phyloP scores from a whole-genome alignment of 768 basidiomycete species.

The Tremella yokohamensis region DNA sequence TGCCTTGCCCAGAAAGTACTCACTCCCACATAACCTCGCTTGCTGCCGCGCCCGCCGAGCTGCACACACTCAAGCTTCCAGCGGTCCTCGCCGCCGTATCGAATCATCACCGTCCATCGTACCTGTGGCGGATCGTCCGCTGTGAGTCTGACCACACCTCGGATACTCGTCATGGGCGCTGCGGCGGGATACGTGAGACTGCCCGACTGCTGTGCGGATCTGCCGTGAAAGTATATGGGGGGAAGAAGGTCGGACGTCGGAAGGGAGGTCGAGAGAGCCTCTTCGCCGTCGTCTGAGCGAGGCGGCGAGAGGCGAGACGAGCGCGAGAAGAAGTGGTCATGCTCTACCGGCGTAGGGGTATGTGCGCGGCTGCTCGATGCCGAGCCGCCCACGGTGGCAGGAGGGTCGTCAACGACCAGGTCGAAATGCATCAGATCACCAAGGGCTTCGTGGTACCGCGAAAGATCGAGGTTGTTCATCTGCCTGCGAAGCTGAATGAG shows the following conservation, averaged over 20 bases:
- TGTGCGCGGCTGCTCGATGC: neutral
- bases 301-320: neutral
- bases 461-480: slow-evolving; percentile 22
- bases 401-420: slow-evolving; percentile 21
- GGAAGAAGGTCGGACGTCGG: slow-evolving; percentile 35
- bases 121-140: slow-evolving; percentile 46
- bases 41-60: slow-evolving; percentile 42
- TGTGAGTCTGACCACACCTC: slow-evolving; percentile 41
- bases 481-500: slow-evolving; percentile 17
- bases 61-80: slow-evolving; percentile 48
- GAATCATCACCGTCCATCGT: slow-evolving; percentile 46
- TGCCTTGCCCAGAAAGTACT: slow-evolving; percentile 8
- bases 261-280: slow-evolving; percentile 19
- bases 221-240: slow-evolving; percentile 40
- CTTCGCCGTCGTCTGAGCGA: slow-evolving; percentile 9
- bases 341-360: neutral
- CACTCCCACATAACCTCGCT: slow-evolving; percentile 46
- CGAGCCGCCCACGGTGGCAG: neutral
- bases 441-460: slow-evolving; percentile 38
- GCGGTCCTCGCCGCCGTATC: slow-evolving; percentile 46
- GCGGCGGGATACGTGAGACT: slow-evolving; percentile 13
- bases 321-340: neutral
- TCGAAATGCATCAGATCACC: slow-evolving; percentile 41
- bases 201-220: slow-evolving; percentile 17
- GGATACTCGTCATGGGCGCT: slow-evolving; percentile 22